Evolutionary conservation across 768 basidiomycete species (phyloP).

Genomic region (Rhizopogon sp.): DNA sequence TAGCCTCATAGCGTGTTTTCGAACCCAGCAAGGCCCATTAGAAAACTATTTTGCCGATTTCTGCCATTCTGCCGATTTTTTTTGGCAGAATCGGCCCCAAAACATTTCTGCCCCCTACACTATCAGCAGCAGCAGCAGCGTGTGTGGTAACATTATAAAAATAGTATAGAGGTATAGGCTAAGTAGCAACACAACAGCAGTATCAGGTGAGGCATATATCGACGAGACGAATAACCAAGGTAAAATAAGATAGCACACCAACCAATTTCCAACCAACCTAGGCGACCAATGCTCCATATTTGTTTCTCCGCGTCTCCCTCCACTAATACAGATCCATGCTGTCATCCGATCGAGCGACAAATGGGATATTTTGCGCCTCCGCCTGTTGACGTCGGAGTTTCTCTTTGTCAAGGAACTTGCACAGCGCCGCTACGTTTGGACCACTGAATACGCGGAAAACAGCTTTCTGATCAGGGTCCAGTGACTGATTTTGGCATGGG

Average conservation of each 20-base stretch:
- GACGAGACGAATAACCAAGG: not conserved
- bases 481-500: slow-evolving; percentile 37
- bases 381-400: slow-evolving; percentile 50
- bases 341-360: slow-evolving; percentile 57
- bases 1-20: too few relatives aligned
- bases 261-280: not conserved
- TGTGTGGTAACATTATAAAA: not conserved
- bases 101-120: too few relatives aligned
- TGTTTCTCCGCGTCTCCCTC: not conserved
- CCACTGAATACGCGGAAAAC: slow-evolving; percentile 81
- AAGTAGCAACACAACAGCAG: not conserved
- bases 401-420: slow-evolving; percentile 71
- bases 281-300: not conserved
- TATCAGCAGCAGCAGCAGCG: too few relatives aligned
- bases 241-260: not conserved
- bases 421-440: slow-evolving; percentile 54
- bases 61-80: too few relatives aligned
- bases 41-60: too few relatives aligned
- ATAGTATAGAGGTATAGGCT: not conserved
- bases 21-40: too few relatives aligned
- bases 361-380: slow-evolving; percentile 57
- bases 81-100: too few relatives aligned
- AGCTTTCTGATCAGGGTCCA: slow-evolving; percentile 59
- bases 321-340: slow-evolving; percentile 54
- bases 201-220: not conserved